Evolutionary conservation across 2,329 filamentous ascomycete species (phyloP), one percentile per base, ranked within the genome.

Genomic region (Plectosphaerella plurivora): DNA sequence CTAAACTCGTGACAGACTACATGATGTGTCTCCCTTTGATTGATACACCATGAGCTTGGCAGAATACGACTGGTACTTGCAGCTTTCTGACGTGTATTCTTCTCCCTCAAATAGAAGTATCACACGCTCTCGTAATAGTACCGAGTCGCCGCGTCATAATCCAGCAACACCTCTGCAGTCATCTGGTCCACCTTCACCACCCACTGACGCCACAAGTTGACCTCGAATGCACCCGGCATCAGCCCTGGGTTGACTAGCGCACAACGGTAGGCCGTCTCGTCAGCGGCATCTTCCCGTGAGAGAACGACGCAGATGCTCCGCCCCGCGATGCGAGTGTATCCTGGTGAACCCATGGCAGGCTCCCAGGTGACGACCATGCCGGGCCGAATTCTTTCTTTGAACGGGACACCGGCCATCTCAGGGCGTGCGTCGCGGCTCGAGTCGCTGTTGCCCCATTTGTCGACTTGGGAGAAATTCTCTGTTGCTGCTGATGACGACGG

Each of bases 81-180:
- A 22, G 22, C 22, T 22, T 22, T 22, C 22, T 22, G 22, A 22
- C 22, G 22, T 22, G 22, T n/a, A 37, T 12, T 37, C 7, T n/a
- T 37, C 35, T 37, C 35, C 35, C 11, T 22, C 22, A 22, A 22
- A 22, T 22, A 5, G 5, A 22, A 3, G 3, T 22, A 3, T 22
- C n/a, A 49, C 16, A 49, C 35, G 10, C 20, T 37, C 12, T 49
- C 47, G 45, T 74, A 71, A 56, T 73, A 75, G 50, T 73, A 75
- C 51, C 74, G 61, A n/a, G 73, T 72, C 8, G 57, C 67, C 3
- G 60, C 51, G 57, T 76, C 73, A 55, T 74, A 76, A 57, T 76
- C 71, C 10, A 76, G 54, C 28, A 73, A 53, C 4, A 75, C 66
- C 60, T 76, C 73, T 0, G 53, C 58, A 37, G 69, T 63, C 71